A percentile compares a stretch with the other conserved stretches of the same genome.
Conservation (phyloP, 2,329 filamentous ascomycete genomes). For the Coleophoma cylindrospora region DNA sequence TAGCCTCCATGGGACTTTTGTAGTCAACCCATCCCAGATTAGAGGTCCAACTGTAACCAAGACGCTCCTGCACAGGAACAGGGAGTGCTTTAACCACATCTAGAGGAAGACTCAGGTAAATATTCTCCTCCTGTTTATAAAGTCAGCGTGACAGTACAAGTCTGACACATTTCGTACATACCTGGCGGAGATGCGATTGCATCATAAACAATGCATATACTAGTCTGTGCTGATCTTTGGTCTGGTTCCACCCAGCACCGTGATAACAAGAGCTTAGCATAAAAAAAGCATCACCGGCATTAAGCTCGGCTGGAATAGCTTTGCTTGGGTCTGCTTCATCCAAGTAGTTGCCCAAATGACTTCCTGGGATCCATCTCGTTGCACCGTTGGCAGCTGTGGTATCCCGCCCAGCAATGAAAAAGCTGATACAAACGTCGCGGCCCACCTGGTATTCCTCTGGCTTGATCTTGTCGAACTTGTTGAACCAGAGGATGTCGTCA, state of each 20-base stretch:
- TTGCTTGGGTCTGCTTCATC: not conserved
- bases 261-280: not conserved
- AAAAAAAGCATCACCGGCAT: not conserved
- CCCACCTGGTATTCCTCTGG: not conserved
- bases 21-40: too few relatives aligned
- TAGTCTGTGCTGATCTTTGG: not conserved
- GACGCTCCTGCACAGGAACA: not conserved
- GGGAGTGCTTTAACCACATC: not conserved
- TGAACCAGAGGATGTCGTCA: not conserved
- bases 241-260: not conserved
- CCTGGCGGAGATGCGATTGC: not conserved
- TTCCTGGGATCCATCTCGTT: not conserved
- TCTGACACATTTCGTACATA: not conserved
- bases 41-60: too few relatives aligned
- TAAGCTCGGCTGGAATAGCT: not conserved
- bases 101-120: not conserved
- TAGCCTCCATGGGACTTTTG: too few relatives aligned
- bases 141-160: not conserved
- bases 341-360: not conserved
- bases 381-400: not conserved
- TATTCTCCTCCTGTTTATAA: not conserved
- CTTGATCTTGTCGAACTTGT: not conserved
- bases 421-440: not conserved
- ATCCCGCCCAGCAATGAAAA: not conserved
- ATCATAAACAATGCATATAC: not conserved